phyloP scores from a whole-genome alignment of 2,329 filamentous ascomycete species.

The Phaeosphaeriaceae sp. region DNA sequence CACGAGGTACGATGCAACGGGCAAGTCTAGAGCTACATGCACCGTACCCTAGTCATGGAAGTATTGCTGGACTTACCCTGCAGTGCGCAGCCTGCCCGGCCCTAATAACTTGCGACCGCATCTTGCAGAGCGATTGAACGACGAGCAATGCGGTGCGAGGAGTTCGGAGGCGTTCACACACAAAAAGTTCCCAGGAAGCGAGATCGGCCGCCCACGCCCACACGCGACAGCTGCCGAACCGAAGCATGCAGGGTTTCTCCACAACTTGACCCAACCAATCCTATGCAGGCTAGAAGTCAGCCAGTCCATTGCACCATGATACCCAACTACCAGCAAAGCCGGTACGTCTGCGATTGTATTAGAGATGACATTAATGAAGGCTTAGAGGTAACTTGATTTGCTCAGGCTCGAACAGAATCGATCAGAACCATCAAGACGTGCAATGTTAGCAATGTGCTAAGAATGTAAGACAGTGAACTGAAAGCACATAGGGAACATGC shows the following conservation, averaged over 20 bases:
- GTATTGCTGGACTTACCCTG: conserved; percentile 32
- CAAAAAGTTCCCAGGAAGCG: conserved; percentile 38
- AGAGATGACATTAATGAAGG: no score
- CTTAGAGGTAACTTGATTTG: no score
- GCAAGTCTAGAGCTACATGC: background rate
- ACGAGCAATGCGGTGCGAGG: conserved; percentile 21
- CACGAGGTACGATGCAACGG: background rate
- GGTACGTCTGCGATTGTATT: no score
- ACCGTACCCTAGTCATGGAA: background rate
- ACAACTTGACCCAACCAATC: conserved; percentile 27
- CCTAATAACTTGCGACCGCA: conserved; percentile 45
- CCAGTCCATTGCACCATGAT: background rate
- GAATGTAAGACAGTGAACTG: no score
- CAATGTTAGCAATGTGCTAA: no score
- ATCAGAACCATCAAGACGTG: no score
- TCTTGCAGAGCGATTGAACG: conserved; percentile 28
- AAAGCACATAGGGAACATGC: no score
- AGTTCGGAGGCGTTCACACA: conserved; percentile 19
- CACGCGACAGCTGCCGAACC: conserved; percentile 23
- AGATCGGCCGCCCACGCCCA: conserved; percentile 27
- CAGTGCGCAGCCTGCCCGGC: conserved; percentile 38
- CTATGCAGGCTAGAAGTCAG: conserved; percentile 22
- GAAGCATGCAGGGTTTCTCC: conserved; percentile 19
- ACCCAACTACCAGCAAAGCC: background rate
- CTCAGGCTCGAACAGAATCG: no score